Percentiles rank a stretch among this genome's conserved stretches.
These are phyloP conservation scores for Phytophthora citrophthora DNA, from an alignment of 352 stramenopile genomes.

Conservation along the genomic window DNA sequence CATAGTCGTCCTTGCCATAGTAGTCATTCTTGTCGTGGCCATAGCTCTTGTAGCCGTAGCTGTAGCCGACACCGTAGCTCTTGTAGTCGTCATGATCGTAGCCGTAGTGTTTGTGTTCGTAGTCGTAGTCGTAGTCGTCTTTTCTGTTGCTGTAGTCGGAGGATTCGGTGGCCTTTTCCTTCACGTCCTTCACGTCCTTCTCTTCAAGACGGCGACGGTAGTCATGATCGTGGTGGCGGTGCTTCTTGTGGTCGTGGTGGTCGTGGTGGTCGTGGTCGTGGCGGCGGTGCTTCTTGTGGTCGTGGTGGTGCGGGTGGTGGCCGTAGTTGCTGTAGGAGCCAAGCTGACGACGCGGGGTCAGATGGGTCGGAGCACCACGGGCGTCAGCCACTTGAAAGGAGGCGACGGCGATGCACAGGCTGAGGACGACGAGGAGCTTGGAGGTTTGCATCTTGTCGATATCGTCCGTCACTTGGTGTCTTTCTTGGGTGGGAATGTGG, in stretches of 20 bases:
- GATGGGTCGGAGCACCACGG: background rate
- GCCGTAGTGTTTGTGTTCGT: constrained; percentile 6
- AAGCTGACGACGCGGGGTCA: constrained; percentile 7
- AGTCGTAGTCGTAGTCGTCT: too few species aligned
- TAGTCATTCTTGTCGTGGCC: too few species aligned
- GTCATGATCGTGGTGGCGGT: too few species aligned
- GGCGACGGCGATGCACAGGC: too few species aligned
- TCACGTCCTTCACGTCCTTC: background rate
- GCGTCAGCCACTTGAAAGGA: background rate
- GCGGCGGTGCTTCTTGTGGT: background rate
- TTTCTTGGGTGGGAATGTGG: too few species aligned
- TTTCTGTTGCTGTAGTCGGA: constrained; percentile 12
- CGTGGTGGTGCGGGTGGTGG: constrained; percentile 9
- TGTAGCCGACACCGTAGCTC: too few species aligned
- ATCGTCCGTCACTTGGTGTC: too few species aligned
- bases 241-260: too few species aligned
- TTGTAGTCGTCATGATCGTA: too few species aligned
- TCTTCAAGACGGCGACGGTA: constrained; percentile 16
- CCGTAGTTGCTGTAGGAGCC: constrained; percentile 21
- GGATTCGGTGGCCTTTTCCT: constrained; percentile 2
- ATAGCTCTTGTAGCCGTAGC: too few species aligned
- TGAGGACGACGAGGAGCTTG: background rate
- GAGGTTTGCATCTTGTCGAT: background rate
- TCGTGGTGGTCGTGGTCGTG: constrained; percentile 18
- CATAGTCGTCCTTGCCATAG: background rate